These are phyloP conservation scores for Hamigera avellanea DNA, from an alignment of 495 filamentous ascomycete species.

Conservation along the genomic window DNA sequence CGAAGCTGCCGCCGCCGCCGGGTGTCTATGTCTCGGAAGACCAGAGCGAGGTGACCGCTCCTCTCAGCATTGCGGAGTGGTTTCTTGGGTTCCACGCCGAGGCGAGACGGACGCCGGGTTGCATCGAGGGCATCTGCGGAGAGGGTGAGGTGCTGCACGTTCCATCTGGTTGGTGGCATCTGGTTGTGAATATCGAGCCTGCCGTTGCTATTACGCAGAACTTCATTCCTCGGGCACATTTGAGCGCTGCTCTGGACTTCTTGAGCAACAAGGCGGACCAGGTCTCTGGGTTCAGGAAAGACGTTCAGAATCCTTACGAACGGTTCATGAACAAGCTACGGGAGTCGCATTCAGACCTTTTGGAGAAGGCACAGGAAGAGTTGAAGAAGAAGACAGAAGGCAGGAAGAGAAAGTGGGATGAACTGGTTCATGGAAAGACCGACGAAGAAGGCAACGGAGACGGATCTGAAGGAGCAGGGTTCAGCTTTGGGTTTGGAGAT, in stretches of 20 bases:
- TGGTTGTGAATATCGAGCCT: conserved; percentile 78
- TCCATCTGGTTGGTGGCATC: conserved; percentile 91
- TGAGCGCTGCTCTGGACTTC: conserved; percentile 69
- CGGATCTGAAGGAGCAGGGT: conserved; percentile 41
- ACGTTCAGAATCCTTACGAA: conserved; percentile 61
- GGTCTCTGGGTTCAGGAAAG: conserved; percentile 72
- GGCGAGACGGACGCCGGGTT: conserved; percentile 65
- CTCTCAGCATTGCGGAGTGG: conserved; percentile 94
- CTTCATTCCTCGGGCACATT: conserved; percentile 72
- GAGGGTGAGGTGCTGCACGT: conserved; percentile 91
- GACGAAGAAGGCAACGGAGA: conserved; percentile 31
- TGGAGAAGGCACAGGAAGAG: conserved; percentile 52
- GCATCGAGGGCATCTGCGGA: conserved; percentile 75
- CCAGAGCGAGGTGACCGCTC: conserved; percentile 87
- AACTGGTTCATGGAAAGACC: conserved; percentile 41
- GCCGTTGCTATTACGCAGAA: conserved; percentile 93
- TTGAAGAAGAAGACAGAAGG: conserved; percentile 47
- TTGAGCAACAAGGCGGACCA: conserved; percentile 72
- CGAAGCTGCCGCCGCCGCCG: conserved; percentile 55
- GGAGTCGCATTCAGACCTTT: conserved; percentile 48
- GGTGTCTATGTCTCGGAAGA: conserved; percentile 89
- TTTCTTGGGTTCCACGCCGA: conserved; percentile 83
- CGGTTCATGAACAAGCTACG: conserved; percentile 64
- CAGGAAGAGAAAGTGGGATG: conserved; percentile 82
- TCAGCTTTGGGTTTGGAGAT: conserved; percentile 76